Percentiles rank a stretch among this genome's conserved stretches.
Evolutionary conservation across 2,329 filamentous ascomycete species (phyloP).

Genomic region (Colletotrichum limetticola): DNA sequence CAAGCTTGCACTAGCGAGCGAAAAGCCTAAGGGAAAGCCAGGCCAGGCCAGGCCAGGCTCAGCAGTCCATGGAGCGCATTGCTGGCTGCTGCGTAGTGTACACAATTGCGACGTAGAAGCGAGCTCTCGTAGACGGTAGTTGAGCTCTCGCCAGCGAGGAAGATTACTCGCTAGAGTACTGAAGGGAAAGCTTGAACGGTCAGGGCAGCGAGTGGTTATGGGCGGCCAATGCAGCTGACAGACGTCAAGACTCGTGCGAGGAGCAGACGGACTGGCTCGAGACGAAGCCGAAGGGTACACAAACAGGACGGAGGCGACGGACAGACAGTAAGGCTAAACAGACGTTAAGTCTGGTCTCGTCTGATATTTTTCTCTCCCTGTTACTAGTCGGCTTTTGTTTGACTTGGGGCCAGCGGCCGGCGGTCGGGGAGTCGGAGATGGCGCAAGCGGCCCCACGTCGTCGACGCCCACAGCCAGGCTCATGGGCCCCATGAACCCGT

Average conservation of each 20-base stretch:
- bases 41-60: neutral
- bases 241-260: slow-evolving; percentile 8
- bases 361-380: slow-evolving; percentile 1
- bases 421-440: slow-evolving; percentile 15
- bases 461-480: neutral
- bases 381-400: slow-evolving; percentile 1
- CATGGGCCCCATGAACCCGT: neutral
- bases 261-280: slow-evolving; percentile 8
- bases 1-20: neutral
- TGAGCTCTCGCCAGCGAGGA: neutral
- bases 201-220: slow-evolving; percentile 2
- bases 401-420: slow-evolving; percentile 13
- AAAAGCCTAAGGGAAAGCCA: neutral
- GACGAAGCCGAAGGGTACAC: neutral
- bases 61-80: neutral
- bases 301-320: neutral
- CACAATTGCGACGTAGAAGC: neutral
- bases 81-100: neutral
- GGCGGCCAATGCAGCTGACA: slow-evolving; percentile 11
- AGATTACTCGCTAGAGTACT: neutral
- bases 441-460: slow-evolving; percentile 25
- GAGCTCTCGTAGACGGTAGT: neutral
- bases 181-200: neutral
- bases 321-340: slow-evolving; percentile 11
- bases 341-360: slow-evolving; percentile 11